Evolutionary conservation across 495 filamentous ascomycete genomes (phyloP).

Genomic region (Trichoderma parareesei): DNA sequence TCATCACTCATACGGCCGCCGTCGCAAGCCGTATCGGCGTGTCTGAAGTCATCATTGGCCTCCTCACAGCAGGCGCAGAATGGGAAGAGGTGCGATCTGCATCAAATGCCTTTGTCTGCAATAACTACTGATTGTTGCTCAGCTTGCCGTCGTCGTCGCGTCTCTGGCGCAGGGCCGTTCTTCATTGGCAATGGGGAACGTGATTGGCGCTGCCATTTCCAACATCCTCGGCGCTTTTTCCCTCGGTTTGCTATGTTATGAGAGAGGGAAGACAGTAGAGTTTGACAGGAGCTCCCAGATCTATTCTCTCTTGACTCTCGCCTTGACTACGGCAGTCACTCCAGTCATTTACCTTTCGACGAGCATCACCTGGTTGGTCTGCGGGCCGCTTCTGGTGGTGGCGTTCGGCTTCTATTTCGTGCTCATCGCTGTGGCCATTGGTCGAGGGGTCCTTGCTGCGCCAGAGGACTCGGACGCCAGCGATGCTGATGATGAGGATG

Average conservation of each 20-base stretch:
- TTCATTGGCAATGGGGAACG: constrained; percentile 47
- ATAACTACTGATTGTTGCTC: not conserved
- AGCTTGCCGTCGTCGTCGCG: constrained; percentile 47
- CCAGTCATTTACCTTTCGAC: not conserved
- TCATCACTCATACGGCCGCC: constrained; percentile 46
- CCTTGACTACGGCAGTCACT: not conserved
- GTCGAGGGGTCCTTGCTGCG: not conserved
- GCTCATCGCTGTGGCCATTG: constrained; percentile 15
- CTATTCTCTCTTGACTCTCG: not conserved
- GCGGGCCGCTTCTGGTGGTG: not conserved
- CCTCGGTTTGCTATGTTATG: constrained; percentile 38
- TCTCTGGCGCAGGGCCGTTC: constrained; percentile 37
- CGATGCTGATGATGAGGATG: not conserved
- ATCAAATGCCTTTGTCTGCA: not conserved
- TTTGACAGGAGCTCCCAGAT: not conserved
- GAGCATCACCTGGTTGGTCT: not conserved
- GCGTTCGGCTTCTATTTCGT: constrained; percentile 17
- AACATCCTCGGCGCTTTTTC: constrained; percentile 52
- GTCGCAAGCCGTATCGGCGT: constrained; percentile 39
- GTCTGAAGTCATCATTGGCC: constrained; percentile 40
- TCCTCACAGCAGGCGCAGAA: constrained; percentile 48
- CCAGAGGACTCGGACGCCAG: not conserved
- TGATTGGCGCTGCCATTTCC: constrained; percentile 47
- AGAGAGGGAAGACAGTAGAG: not conserved
- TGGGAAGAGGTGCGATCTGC: constrained; percentile 44